phyloP scores from a whole-genome alignment of 2,329 filamentous ascomycete genomes.

The Paramyrothecium roridum region DNA sequence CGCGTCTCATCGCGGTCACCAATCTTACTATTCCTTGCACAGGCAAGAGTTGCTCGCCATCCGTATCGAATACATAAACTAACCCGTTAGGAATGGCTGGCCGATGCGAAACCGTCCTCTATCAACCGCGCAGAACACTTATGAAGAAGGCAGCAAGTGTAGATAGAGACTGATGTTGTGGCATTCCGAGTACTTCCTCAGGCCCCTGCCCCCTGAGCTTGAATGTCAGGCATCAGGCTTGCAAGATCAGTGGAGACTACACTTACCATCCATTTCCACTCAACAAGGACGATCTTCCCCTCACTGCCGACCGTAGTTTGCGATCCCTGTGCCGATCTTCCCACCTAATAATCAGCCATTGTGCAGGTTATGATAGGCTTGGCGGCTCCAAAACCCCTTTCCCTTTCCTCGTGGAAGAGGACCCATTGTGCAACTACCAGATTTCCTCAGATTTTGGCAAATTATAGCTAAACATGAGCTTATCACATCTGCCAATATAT shows the following conservation, averaged over 20 bases:
- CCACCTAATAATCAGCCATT: background rate
- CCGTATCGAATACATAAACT: background rate
- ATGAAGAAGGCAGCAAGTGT: background rate
- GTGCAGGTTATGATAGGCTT: background rate
- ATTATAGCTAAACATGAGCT: no score
- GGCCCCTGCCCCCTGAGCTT: background rate
- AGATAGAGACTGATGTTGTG: background rate
- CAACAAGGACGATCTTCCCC: background rate
- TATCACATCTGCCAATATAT: no score
- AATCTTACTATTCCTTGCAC: background rate
- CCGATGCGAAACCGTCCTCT: background rate
- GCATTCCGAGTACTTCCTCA: background rate
- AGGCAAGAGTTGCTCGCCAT: background rate
- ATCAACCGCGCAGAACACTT: no score
- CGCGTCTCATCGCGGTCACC: background rate
- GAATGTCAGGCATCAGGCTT: constrained; percentile 1
- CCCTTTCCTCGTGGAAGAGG: background rate
- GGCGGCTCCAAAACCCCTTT: background rate
- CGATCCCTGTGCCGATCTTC: constrained; percentile 2
- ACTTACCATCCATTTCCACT: background rate
- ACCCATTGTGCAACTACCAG: no score
- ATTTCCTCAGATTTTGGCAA: no score
- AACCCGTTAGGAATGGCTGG: background rate
- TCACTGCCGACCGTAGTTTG: background rate
- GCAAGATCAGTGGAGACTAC: background rate